These are phyloP conservation scores for Ustilago hordei DNA, from an alignment of 1,284 basidiomycete species.

Conservation along the genomic window DNA sequence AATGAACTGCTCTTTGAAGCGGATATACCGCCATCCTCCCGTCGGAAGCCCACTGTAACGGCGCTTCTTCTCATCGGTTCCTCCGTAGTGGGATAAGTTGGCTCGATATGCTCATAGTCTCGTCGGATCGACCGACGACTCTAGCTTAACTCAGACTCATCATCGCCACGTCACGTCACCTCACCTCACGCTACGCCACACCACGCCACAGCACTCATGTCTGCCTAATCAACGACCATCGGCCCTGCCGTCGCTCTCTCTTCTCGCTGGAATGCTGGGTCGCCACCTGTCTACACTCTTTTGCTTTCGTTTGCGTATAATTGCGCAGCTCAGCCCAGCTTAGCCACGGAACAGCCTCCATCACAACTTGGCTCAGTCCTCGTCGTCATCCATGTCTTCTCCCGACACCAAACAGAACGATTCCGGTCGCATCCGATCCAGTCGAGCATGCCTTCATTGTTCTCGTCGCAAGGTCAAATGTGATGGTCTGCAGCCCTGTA, in stretches of 20 bases:
- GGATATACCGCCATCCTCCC: background rate
- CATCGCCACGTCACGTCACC: background rate
- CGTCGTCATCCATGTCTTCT: conserved; percentile 12
- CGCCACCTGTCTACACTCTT: background rate
- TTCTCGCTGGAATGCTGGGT: background rate
- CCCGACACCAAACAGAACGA: conserved; percentile 16
- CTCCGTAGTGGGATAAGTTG: background rate
- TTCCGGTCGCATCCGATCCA: conserved; percentile 37
- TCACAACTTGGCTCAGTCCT: conserved; percentile 10
- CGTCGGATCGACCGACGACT: background rate
- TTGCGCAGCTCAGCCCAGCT: background rate
- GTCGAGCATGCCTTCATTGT: conserved; percentile 44
- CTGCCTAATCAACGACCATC: conserved; percentile 1
- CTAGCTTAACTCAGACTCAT: background rate
- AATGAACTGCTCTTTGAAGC: background rate
- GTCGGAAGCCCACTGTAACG: conserved; percentile 2
- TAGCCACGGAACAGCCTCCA: background rate
- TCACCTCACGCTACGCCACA: background rate
- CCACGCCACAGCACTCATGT: background rate
- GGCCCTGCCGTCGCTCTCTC: conserved; percentile 6
- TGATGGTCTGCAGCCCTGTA: conserved; percentile 46
- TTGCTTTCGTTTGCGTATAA: background rate
- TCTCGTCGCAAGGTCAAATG: conserved; percentile 55
- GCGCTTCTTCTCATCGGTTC: background rate
- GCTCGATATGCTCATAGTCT: background rate